phyloP scores from a whole-genome alignment of 768 basidiomycete genomes.

The Russula emetica region DNA sequence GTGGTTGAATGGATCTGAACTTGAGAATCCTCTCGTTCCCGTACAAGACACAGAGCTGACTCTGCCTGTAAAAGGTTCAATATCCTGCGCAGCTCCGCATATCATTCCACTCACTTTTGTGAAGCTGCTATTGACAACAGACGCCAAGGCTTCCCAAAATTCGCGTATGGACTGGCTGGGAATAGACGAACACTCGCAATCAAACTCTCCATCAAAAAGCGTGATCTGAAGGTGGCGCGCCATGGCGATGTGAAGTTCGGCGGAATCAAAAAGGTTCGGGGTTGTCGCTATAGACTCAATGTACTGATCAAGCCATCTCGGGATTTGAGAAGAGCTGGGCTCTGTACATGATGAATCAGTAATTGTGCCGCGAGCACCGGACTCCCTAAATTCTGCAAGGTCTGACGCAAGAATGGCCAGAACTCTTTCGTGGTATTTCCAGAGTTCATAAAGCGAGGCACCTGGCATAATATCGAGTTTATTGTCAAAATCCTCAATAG shows the following conservation, averaged over 20 bases:
- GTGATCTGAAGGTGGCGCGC: no score
- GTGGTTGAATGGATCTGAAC: not conserved
- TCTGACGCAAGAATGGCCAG: not conserved
- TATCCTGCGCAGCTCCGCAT: fast-evolving
- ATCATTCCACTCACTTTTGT: not conserved
- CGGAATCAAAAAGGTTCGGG: not conserved
- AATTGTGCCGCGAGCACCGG: not conserved
- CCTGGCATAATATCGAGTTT: slow-evolving; percentile 1
- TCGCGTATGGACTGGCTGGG: not conserved
- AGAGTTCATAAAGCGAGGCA: slow-evolving; percentile 6
- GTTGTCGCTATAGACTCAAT: not conserved
- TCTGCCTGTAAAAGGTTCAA: slow-evolving; percentile 1
- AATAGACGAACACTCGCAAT: not conserved
- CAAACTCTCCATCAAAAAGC: no score
- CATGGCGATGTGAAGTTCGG: not conserved
- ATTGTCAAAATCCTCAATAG: not conserved
- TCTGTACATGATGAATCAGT: not conserved
- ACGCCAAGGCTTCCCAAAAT: slow-evolving; percentile 5
- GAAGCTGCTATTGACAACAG: not conserved
- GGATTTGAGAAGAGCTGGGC: not conserved
- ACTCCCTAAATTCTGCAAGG: not conserved
- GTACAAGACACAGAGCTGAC: not conserved
- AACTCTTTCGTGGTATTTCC: slow-evolving; percentile 12
- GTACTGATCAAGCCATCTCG: not conserved
- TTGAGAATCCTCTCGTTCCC: not conserved